Percentiles rank a stretch among this genome's conserved stretches.
Evolutionary conservation across 371 early-diverging fungal genomes (phyloP).

Genomic region (Lichtheimia ornata): DNA sequence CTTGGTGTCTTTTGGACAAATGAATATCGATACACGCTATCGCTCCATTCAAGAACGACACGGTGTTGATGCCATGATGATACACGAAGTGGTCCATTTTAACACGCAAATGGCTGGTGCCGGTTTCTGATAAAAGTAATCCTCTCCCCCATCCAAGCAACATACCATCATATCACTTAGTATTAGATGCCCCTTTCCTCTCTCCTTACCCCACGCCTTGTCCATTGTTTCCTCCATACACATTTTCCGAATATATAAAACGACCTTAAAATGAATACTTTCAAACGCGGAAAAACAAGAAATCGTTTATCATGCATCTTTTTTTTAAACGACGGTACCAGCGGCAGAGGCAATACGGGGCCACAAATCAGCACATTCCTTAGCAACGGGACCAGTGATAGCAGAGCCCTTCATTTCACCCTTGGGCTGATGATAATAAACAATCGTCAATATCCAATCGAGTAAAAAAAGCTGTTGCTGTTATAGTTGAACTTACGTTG

Average conservation of each 20-base stretch:
- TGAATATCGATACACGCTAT: slow-evolving; percentile 63
- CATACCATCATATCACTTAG: neutral
- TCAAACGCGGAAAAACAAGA: neutral
- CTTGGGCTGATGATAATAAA: too few relatives aligned
- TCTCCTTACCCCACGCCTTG: too few relatives aligned
- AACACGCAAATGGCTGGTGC: slow-evolving; percentile 53
- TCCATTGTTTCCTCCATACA: neutral
- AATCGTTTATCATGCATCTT: neutral
- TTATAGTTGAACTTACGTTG: slow-evolving; percentile 50
- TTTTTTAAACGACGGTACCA: neutral
- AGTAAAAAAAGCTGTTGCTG: too few relatives aligned
- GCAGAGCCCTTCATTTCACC: neutral
- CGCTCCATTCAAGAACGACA: slow-evolving; percentile 72
- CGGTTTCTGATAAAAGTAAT: slow-evolving; percentile 30
- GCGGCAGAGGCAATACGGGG: slow-evolving; percentile 1
- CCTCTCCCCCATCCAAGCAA: neutral
- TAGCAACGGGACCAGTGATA: slow-evolving; percentile 4
- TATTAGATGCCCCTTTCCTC: neutral
- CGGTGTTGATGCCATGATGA: slow-evolving; percentile 87
- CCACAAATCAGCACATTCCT: slow-evolving; percentile 1
- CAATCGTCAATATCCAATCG: too few relatives aligned
- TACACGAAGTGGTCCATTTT: slow-evolving; percentile 53
- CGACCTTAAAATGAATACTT: neutral
- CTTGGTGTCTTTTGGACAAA: slow-evolving; percentile 81
- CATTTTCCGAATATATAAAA: neutral